phyloP scores from a whole-genome alignment of 2,329 filamentous ascomycete genomes.

The Curvularia lunata region DNA sequence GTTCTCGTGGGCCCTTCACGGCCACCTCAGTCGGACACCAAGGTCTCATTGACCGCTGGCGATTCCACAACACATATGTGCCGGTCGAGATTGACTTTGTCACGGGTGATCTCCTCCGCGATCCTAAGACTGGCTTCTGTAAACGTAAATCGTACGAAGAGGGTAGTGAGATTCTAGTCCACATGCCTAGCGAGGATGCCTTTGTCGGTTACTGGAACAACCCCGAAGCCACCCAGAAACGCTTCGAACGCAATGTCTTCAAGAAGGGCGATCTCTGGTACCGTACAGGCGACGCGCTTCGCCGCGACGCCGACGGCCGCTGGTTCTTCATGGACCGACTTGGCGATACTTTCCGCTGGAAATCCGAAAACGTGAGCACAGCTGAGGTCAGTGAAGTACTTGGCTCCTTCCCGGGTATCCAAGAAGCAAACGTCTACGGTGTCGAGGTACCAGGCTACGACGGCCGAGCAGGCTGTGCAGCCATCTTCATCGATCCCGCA shows the following conservation, averaged over 20 bases:
- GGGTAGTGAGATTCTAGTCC: constrained; percentile 78
- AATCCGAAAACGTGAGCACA: constrained; percentile 58
- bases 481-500: constrained; percentile 62
- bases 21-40: constrained; percentile 73
- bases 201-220: constrained; percentile 77
- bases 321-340: constrained; percentile 59
- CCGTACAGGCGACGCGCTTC: constrained; percentile 56
- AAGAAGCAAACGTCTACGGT: constrained; percentile 58
- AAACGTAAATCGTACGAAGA: constrained; percentile 66
- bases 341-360: constrained; percentile 59
- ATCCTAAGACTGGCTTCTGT: constrained; percentile 72
- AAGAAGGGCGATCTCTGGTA: constrained; percentile 57
- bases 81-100: constrained; percentile 73
- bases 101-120: constrained; percentile 69
- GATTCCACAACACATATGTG: constrained; percentile 62
- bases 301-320: constrained; percentile 52
- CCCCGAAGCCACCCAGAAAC: constrained; percentile 67
- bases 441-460: constrained; percentile 56
- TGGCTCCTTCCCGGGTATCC: constrained; percentile 53
- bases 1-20: constrained; percentile 65
- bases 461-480: constrained; percentile 62
- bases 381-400: constrained; percentile 56
- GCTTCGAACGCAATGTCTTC: constrained; percentile 56
- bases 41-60: constrained; percentile 64
- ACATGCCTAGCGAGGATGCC: constrained; percentile 61